Percentiles rank a stretch among this genome's conserved stretches.
These are phyloP conservation scores for Ceratocystis cubensis DNA, from an alignment of 2,329 filamentous ascomycete species.

Conservation along the genomic window DNA sequence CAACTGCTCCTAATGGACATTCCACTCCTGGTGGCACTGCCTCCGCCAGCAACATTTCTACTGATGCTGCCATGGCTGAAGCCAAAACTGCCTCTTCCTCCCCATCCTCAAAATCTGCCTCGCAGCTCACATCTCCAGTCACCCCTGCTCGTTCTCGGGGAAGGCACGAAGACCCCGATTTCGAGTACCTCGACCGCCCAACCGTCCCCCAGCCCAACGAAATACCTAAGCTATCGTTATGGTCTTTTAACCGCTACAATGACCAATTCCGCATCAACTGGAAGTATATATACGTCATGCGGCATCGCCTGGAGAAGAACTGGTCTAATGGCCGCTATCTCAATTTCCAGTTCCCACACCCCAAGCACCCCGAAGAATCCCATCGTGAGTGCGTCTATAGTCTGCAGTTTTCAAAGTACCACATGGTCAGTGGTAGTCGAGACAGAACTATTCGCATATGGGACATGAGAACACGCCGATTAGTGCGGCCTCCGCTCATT, in stretches of 20 bases:
- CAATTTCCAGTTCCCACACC: constrained; percentile 86
- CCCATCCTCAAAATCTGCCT: background rate
- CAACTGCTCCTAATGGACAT: background rate
- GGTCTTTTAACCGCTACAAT: constrained; percentile 17
- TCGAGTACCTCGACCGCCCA: constrained; percentile 12
- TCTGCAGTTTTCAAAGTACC: constrained; percentile 74
- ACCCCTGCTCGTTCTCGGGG: background rate
- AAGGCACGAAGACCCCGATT: constrained; percentile 22
- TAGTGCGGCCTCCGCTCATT: constrained; percentile 58
- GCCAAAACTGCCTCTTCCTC: background rate
- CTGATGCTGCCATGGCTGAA: background rate
- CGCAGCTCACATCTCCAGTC: constrained; percentile 25
- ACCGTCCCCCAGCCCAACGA: constrained; percentile 10
- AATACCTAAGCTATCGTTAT: constrained; percentile 13
- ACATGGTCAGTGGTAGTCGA: constrained; percentile 83
- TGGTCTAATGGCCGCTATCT: constrained; percentile 73
- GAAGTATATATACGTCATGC: constrained; percentile 85
- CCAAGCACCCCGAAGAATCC: constrained; percentile 63
- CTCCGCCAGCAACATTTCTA: too few relatives aligned
- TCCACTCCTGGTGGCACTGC: background rate
- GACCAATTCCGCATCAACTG: constrained; percentile 63
- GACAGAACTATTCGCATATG: constrained; percentile 82
- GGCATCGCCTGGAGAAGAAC: constrained; percentile 72
- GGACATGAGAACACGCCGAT: constrained; percentile 69
- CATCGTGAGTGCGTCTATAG: constrained; percentile 92